A percentile compares a stretch with the other conserved stretches of the same genome.
These are phyloP conservation scores for Ogataea wickerhamii DNA, from an alignment of 805 yeast genomes.

Conservation along the genomic window DNA sequence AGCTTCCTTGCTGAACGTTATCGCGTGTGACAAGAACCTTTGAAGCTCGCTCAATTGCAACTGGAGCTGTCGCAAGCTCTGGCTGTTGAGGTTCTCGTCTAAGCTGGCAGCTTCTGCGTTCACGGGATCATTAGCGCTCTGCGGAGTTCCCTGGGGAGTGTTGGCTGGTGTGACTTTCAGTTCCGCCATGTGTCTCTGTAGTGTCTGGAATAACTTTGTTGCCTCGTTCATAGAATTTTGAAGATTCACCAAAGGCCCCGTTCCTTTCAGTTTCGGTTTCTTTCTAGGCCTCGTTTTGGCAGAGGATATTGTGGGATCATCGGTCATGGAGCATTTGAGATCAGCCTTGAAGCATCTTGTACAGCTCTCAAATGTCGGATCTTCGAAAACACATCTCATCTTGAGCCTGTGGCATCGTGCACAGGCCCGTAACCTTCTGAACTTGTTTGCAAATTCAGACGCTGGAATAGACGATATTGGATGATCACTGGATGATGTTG, in stretches of 20 bases:
- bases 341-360: conserved; percentile 42
- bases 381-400: conserved; percentile 49
- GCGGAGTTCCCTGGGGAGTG: conserved; percentile 1
- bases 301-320: conserved; percentile 45
- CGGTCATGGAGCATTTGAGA: conserved; percentile 46
- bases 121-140: conserved; percentile 6
- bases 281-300: conserved; percentile 37
- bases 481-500: conserved; percentile 1
- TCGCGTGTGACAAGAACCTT: conserved; percentile 27
- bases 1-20: conserved; percentile 14
- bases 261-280: conserved; percentile 25
- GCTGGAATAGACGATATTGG: conserved; percentile 3
- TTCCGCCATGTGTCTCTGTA: conserved; percentile 21
- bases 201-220: conserved; percentile 18
- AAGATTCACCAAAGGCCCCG: conserved; percentile 26
- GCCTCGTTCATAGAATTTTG: conserved; percentile 28
- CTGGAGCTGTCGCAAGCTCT: conserved; percentile 25
- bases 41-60: conserved; percentile 32
- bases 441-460: conserved; percentile 39
- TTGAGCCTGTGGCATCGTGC: conserved; percentile 53
- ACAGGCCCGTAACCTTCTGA: conserved; percentile 49
- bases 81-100: conserved; percentile 21
- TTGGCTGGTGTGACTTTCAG: conserved; percentile 6
- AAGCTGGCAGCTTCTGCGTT: conserved; percentile 9
- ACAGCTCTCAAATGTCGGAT: conserved; percentile 43